A percentile compares a stretch with the other conserved stretches of the same genome.
Evolutionary conservation across 1,284 basidiomycete genomes (phyloP).

Genomic region (Boletus albobrunnescens): DNA sequence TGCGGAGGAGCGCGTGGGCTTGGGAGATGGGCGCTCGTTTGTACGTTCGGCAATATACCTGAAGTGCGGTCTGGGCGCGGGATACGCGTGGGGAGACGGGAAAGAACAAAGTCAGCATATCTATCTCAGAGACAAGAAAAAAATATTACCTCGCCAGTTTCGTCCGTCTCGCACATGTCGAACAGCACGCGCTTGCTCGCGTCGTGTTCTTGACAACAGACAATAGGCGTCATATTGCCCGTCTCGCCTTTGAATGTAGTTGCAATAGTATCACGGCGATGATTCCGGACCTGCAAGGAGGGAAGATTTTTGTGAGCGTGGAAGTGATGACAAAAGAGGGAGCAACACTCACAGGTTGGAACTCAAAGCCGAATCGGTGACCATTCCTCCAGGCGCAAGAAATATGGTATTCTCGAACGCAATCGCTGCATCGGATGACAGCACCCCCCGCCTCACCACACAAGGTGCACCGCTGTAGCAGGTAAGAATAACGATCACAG

Average conservation of each 20-base stretch:
- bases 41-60: constrained; percentile 80
- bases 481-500: not conserved
- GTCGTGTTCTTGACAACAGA: constrained; percentile 83
- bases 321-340: not conserved
- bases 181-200: constrained; percentile 63
- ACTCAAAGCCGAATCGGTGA: constrained; percentile 86
- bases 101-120: constrained; percentile 8
- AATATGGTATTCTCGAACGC: constrained; percentile 76
- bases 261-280: constrained; percentile 58
- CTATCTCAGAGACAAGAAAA: not conserved
- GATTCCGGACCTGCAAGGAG: constrained; percentile 66
- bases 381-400: constrained; percentile 87
- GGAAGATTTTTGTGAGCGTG: constrained; percentile 4
- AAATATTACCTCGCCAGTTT: constrained; percentile 63
- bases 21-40: constrained; percentile 71
- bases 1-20: constrained; percentile 79
- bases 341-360: constrained; percentile 61
- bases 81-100: not conserved
- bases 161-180: constrained; percentile 82
- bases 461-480: constrained; percentile 55
- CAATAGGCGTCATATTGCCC: constrained; percentile 77
- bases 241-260: constrained; percentile 84
- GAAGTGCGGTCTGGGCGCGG: constrained; percentile 67
- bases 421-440: constrained; percentile 81
- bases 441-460: constrained; percentile 70